Evolutionary conservation across 768 basidiomycete species (phyloP), one percentile per base, ranked within the genome.

Genomic region (Chalciporus sphaerocephalus): DNA sequence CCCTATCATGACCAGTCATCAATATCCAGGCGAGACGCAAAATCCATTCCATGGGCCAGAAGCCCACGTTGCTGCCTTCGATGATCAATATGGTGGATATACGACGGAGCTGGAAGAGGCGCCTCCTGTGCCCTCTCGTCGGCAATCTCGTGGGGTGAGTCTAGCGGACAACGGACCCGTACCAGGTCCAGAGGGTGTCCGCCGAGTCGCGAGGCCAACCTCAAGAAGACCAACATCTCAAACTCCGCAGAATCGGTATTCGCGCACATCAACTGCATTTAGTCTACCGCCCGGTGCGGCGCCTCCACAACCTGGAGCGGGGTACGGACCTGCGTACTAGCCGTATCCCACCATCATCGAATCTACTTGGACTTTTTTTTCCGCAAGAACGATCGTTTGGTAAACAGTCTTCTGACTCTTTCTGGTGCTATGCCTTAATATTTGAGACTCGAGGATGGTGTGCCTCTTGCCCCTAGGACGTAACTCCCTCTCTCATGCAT

Each of bases 101-200:
- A 51, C 47, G 25, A 52, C 58, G 23, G 71, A 74, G 38, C 61
- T 65, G 17, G 74, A 73, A 52, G 71, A 74, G 42, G 42, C 57
- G 9, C 48, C 34, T 22, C 53, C 40, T 10, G 28, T 58, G 21
- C 37, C 41, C 32, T 50, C 32, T 25, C 53, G 38, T 16, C 55
- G 55, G 38, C 56, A 54, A 39, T 61, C 66, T 5, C 78, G 87
- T 10, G 91, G 93, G 18, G 75, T 96, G 38, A 83, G 83, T 36
- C 66, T 97, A 45, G 79, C 78, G 44, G 94, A 97, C 54, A 70
- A 79, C 56, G 94, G 94, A 12, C 91, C 90, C 30, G 87, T 93
- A 2, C 83, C 87, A 32, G 78, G 78, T 27, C 77, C 81, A 8
- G 83, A 87, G 15, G 85, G 86, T 42, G 92, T 92, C 21, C 78